These are phyloP conservation scores for Neofusicoccum parvum DNA, from an alignment of 2,329 filamentous ascomycete species.

Conservation along the genomic window DNA sequence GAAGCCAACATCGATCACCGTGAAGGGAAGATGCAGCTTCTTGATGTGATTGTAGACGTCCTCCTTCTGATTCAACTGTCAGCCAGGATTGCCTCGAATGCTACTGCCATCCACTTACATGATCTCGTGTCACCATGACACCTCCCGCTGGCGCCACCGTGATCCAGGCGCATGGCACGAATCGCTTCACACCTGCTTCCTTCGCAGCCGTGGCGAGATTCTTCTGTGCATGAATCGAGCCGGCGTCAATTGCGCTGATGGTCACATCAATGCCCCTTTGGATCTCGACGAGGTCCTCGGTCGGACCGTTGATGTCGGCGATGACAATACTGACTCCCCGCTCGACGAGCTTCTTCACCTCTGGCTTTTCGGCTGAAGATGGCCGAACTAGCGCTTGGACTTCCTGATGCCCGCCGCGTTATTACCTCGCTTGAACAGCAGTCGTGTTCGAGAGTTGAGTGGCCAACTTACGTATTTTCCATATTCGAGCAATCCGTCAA, in stretches of 20 bases:
- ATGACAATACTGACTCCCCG: background rate
- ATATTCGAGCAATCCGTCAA: background rate
- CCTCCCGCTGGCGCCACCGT: conserved; percentile 49
- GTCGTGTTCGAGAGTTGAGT: too few species aligned
- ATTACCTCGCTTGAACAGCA: background rate
- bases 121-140: conserved; percentile 45
- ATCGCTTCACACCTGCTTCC: conserved; percentile 33
- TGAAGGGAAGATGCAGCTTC: conserved; percentile 60
- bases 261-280: background rate
- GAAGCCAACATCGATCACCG: conserved; percentile 60
- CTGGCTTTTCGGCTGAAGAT: background rate
- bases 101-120: conserved; percentile 29
- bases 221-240: background rate
- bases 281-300: background rate
- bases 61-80: conserved; percentile 14
- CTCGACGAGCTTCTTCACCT: background rate
- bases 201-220: conserved; percentile 27
- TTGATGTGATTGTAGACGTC: conserved; percentile 24
- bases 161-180: conserved; percentile 33
- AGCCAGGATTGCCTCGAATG: background rate
- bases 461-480: background rate
- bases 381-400: background rate
- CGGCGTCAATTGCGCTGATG: background rate
- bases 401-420: background rate
- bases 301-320: background rate